These are phyloP conservation scores for Mycosphaerella sp. DNA, from an alignment of 2,329 filamentous ascomycete species.

Conservation along the genomic window DNA sequence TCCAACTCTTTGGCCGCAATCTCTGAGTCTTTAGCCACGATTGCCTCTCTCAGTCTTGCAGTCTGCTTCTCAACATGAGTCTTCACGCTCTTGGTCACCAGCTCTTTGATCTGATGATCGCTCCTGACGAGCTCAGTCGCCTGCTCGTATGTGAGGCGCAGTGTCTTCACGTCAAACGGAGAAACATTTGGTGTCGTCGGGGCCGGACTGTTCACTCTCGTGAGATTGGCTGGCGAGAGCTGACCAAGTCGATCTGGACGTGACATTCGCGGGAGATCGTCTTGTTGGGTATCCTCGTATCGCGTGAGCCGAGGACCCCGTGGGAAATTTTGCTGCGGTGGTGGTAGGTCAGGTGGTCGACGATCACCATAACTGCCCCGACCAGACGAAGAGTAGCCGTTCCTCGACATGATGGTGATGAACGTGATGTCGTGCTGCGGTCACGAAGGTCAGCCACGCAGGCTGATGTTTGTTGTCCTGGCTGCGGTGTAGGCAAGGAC, in stretches of 20 bases:
- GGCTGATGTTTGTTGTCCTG: background rate
- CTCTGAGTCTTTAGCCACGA: constrained; percentile 28
- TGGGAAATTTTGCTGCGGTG: no score
- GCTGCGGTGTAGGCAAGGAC: background rate
- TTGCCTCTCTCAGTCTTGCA: constrained; percentile 34
- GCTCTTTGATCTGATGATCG: constrained; percentile 45
- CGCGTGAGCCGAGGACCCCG: no score
- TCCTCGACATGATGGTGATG: background rate
- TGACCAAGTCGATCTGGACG: background rate
- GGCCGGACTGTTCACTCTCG: background rate
- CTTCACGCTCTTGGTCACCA: constrained; percentile 54
- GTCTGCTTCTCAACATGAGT: constrained; percentile 39
- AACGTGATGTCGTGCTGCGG: background rate
- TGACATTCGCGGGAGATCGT: no score
- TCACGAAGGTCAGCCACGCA: background rate
- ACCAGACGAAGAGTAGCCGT: background rate
- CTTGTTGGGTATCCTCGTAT: no score
- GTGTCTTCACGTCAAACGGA: constrained; percentile 19
- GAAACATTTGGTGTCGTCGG: background rate
- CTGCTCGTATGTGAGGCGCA: constrained; percentile 45
- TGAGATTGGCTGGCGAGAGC: background rate
- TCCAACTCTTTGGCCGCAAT: constrained; percentile 11
- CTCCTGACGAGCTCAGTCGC: constrained; percentile 45
- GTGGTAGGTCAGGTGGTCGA: no score
- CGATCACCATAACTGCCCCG: background rate